phyloP scores from a whole-genome alignment of 345 rosid genomes.

The Sonneratia caseolaris region DNA sequence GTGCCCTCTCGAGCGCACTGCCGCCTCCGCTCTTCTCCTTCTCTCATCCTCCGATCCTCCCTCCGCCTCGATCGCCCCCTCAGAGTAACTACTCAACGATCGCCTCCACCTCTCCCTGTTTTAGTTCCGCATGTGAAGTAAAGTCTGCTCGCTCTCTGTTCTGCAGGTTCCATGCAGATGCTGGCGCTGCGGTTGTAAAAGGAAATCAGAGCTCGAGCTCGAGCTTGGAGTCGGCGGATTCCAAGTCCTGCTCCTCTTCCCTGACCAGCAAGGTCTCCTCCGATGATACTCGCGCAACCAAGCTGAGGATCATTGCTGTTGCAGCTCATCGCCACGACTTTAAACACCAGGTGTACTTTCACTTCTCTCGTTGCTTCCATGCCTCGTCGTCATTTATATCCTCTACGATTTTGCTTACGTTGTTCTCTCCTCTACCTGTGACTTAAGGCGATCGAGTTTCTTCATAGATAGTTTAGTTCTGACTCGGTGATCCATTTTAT shows the following conservation, averaged over 20 bases:
- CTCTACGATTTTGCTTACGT: not conserved
- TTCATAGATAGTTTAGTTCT: not conserved
- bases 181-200: conserved; percentile 12
- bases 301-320: conserved; percentile 24
- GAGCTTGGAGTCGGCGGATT: conserved; percentile 27
- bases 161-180: conserved; percentile 19
- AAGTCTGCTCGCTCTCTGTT: not conserved
- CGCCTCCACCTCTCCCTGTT: conserved; percentile 3
- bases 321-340: conserved; percentile 25
- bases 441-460: not conserved
- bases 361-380: conserved; percentile 4
- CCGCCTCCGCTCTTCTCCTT: conserved; percentile 73
- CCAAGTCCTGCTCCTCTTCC: conserved; percentile 31
- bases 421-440: not conserved
- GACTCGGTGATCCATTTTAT: not conserved
- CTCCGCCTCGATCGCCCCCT: conserved; percentile 23
- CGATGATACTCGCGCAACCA: conserved; percentile 16
- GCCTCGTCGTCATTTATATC: not conserved
- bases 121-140: not conserved
- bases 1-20: conserved; percentile 44
- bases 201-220: conserved; percentile 23
- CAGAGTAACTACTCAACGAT: not conserved
- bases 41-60: conserved; percentile 30
- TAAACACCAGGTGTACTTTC: conserved; percentile 45
- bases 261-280: conserved; percentile 33